These are phyloP conservation scores for Urochloa ruziziensis DNA, from an alignment of 176 grass and related monocot genomes.

Conservation along the genomic window DNA sequence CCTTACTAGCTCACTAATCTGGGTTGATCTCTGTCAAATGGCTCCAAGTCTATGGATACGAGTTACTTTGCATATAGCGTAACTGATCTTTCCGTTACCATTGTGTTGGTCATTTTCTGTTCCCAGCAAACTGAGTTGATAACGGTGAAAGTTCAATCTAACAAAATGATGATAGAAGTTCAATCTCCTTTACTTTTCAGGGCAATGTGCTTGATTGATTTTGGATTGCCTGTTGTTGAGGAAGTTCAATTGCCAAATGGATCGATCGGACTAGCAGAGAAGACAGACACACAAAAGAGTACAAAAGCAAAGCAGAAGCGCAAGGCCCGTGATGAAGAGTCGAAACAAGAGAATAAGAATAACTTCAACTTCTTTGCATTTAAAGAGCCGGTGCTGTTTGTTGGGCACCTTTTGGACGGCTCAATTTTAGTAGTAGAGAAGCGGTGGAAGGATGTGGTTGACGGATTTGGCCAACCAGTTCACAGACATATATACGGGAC, in stretches of 20 bases:
- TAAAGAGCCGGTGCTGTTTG: conserved; percentile 73
- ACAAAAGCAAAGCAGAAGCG: conserved; percentile 47
- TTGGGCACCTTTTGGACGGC: conserved; percentile 66
- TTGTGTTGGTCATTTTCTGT: not conserved
- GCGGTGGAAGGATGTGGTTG: conserved; percentile 76
- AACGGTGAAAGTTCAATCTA: not conserved
- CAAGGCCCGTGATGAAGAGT: conserved; percentile 52
- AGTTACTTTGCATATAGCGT: not conserved
- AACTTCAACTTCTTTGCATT: conserved; percentile 77
- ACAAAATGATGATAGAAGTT: not conserved
- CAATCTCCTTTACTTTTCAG: conserved; percentile 28
- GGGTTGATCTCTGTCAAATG: not conserved
- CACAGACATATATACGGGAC: conserved; percentile 86
- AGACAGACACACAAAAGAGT: conserved; percentile 27
- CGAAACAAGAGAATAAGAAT: conserved; percentile 39
- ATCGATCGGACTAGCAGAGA: conserved; percentile 31
- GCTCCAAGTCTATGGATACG: not conserved
- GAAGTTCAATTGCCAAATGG: conserved; percentile 40
- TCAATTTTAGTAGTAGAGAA: conserved; percentile 85
- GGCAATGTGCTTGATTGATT: conserved; percentile 97
- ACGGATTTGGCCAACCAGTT: conserved; percentile 60
- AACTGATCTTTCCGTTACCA: not conserved
- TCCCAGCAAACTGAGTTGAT: not conserved
- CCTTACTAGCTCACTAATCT: too few species aligned
- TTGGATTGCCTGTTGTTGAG: conserved; percentile 63